Base-by-base conservation (phyloP, 1,139 yeast species). In the Pichia kudriavzevii region DNA sequence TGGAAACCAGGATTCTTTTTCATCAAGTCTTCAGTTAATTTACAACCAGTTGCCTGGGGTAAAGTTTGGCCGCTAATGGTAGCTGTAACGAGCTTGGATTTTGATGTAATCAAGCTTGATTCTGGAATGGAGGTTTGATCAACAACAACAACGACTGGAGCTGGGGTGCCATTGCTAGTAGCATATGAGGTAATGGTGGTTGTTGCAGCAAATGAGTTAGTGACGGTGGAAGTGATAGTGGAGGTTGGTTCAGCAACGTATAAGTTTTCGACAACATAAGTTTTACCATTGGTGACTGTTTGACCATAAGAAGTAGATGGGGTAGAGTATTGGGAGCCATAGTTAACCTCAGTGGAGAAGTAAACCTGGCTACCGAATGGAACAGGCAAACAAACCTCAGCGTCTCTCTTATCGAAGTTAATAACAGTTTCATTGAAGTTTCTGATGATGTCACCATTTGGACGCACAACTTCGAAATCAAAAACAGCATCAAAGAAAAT, bases 201-300 rank as follows among this genome's bases (percentile, higher is more conserved):
- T 10, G 39, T 28, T 5, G 35, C 29, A 21, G 33, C 36, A 34
- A 30, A 21, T 5, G 35, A 11, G 16, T 28, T 38, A 5, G 31
- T 18, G 15, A 28, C 26, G 10, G 38, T 21, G 4, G 39, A 30
- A 12, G 35, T 24, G 15, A 38, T 35, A 8, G 39, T 35, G 12
- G 26, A 41, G 22, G 12, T 29, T 22, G 28, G 35, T 22, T n/a
- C 35, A 32, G n/a, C 37, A 30, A 15, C 22, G 37, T 31, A 40
- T 35, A 22, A 15, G 26, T 26, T 9, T 26, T 33, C 28, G 23
- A 29, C 23, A n/a, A 45, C 34, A 18, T 31, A 32, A n/a, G 50
- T 60, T 59, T 7, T 68, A 61, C 11, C 59, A 45, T 11, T 64
- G 55, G 41, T 62, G 66, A 7, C 17, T 18, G 18, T 14, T 21